These are phyloP conservation scores for Abelmoschus esculentus DNA, from an alignment of 345 rosid genomes.

Conservation along the genomic window DNA sequence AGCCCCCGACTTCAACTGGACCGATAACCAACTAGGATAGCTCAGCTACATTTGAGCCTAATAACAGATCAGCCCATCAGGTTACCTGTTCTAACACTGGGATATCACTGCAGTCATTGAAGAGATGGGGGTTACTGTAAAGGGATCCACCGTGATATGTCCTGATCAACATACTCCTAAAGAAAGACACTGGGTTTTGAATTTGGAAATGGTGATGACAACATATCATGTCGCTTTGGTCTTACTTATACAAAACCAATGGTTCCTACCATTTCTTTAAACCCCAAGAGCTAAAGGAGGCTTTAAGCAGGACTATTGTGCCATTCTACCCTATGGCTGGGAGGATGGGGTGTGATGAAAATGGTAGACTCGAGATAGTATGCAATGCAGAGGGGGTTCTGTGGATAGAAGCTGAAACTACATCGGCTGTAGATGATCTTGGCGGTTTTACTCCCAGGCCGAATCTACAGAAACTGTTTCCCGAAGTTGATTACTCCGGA, in stretches of 20 bases:
- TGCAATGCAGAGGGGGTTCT: neutral
- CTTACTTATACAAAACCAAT: neutral
- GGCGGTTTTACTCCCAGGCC: neutral
- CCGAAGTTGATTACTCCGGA: neutral
- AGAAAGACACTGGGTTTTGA: neutral
- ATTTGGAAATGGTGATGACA: neutral
- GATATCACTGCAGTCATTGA: no score
- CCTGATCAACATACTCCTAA: neutral
- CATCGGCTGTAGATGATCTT: no score
- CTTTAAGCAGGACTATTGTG: neutral
- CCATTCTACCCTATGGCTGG: neutral
- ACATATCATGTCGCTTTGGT: neutral
- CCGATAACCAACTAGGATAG: no score
- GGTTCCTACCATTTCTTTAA: neutral
- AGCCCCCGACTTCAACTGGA: no score
- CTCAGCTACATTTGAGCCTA: no score
- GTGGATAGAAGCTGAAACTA: no score
- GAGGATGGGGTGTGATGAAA: neutral
- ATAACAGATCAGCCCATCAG: no score
- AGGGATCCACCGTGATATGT: neutral
- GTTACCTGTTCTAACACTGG: no score
- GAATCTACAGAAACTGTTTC: neutral
- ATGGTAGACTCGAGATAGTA: neutral
- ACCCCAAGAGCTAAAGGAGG: neutral
- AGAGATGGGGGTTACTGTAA: neutral